These are phyloP conservation scores for Lentinula novae-zelandiae DNA, from an alignment of 1,284 basidiomycete species.

Conservation along the genomic window DNA sequence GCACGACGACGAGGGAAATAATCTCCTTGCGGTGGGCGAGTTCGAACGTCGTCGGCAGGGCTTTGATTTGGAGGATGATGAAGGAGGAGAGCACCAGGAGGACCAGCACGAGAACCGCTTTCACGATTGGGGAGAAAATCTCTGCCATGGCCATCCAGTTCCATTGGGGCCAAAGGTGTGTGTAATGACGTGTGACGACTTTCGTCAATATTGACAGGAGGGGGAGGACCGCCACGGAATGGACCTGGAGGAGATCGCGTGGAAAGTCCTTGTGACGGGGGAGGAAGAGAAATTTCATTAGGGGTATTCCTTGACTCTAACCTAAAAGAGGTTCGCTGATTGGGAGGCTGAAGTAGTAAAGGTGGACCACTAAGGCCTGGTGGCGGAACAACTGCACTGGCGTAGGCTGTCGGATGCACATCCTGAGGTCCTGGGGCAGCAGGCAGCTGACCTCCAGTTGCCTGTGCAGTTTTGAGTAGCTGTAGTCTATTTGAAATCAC, in stretches of 20 bases:
- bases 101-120: conserved; percentile 38
- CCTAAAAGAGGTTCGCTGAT: conserved; percentile 55
- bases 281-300: conserved; percentile 56
- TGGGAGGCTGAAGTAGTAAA: conserved; percentile 51
- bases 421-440: conserved; percentile 89
- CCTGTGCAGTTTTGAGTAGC: conserved; percentile 78
- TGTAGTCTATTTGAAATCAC: conserved; percentile 77
- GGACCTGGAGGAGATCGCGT: conserved; percentile 58
- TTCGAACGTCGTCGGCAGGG: conserved; percentile 12
- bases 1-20: conserved; percentile 45
- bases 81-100: conserved; percentile 51
- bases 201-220: conserved; percentile 73
- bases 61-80: conserved; percentile 58
- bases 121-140: conserved; percentile 49
- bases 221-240: conserved; percentile 74
- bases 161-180: conserved; percentile 79
- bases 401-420: conserved; percentile 93
- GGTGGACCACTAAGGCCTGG: conserved; percentile 61
- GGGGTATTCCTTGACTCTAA: conserved; percentile 61
- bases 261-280: conserved; percentile 46
- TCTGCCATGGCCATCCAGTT: conserved; percentile 59
- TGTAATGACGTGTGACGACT: conserved; percentile 59
- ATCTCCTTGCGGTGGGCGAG: conserved; percentile 45
- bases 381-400: conserved; percentile 67
- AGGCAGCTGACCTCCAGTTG: conserved; percentile 74